A percentile compares a stretch with the other conserved stretches of the same genome.
Evolutionary conservation across 2,329 filamentous ascomycete genomes (phyloP).

Genomic region (Fonsecaea monophora): DNA sequence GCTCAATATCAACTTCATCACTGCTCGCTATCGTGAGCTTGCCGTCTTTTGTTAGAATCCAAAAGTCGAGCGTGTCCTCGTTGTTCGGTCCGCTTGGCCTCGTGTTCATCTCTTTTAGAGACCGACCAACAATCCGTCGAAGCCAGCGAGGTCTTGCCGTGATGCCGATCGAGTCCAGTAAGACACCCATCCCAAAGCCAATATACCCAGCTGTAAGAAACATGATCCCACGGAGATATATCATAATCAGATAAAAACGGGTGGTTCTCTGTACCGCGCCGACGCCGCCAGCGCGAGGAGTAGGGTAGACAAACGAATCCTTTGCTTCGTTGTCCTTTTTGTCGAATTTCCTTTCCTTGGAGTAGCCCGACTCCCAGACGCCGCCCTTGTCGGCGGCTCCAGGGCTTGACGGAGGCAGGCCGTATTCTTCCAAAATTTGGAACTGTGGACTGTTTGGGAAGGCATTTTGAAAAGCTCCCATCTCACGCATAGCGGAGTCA

Average conservation of each 20-base stretch:
- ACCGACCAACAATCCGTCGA: conserved; percentile 45
- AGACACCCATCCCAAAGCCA: conserved; percentile 61
- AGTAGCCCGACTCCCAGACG: conserved; percentile 56
- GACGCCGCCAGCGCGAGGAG: conserved; percentile 65
- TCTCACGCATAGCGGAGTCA: conserved; percentile 56
- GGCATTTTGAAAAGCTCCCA: conserved; percentile 24
- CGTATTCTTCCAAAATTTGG: conserved; percentile 41
- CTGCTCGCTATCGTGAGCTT: conserved; percentile 63
- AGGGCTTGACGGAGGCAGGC: conserved; percentile 43
- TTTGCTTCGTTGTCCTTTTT: conserved; percentile 42
- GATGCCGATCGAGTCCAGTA: conserved; percentile 67
- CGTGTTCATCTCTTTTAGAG: conserved; percentile 34
- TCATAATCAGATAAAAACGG: conserved; percentile 74
- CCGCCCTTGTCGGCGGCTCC: conserved; percentile 44
- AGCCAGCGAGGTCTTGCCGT: conserved; percentile 70
- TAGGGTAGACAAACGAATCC: conserved; percentile 45
- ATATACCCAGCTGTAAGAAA: conserved; percentile 67
- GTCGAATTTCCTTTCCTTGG: conserved; percentile 53
- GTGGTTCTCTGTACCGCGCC: conserved; percentile 79
- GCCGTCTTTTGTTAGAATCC: conserved; percentile 61
- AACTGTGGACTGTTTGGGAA: conserved; percentile 37
- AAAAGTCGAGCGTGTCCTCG: conserved; percentile 57
- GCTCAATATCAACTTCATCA: conserved; percentile 79
- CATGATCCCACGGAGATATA: conserved; percentile 78
- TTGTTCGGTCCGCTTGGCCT: conserved; percentile 35